Evolutionary conservation across 1,284 basidiomycete genomes (phyloP), one percentile per base, ranked within the genome.

Genomic region (Inonotus hispidus): DNA sequence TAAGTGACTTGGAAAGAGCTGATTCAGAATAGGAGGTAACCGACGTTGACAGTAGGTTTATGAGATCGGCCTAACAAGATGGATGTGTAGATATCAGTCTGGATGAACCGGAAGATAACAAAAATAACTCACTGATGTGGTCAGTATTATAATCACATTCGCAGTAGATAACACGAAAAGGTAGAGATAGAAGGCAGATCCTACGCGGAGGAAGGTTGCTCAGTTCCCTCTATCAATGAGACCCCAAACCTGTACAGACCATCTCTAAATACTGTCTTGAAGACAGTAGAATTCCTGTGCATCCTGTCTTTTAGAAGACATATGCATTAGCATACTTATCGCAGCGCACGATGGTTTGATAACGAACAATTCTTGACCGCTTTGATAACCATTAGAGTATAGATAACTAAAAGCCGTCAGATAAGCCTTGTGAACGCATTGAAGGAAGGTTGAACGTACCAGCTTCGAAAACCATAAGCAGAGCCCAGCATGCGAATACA

Each of bases 401-500:
- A 19, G 10, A 52, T 59, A 39, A 25, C 57, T 59, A 16, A 43
- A 43, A 43, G 16, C 41, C 16, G 5, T n/a, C 16, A 43, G 13
- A 43, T 7, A 38, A 25, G 29, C 32, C 8, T 2, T 25, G 10
- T 16, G 50, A 11, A n/a, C 35, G 7, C 35, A 13, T 32, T 35
- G 35, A 14, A 4, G 11, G 4, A 29, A 14, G 25, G 6, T 7
- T 3, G 19, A 10, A 38, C 57, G 3, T 16, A 59, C 57, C 57
- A 14, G 57, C 57, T 38, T 59, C 57, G 21, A 46, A 59, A 11
- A 52, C 37, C 57, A 59, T 53, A 21, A 59, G 38, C 27, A 59
- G 25, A 38, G 46, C 45, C 57, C 57, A 59, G 21, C n/a, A 39
- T n/a, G 39, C 35, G 49, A 49, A 39, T 10, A 59, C 14, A 50